A percentile compares a stretch with the other conserved stretches of the same genome.
Conservation (phyloP, 495 filamentous ascomycete genomes). For the Penicillium arizonense region DNA sequence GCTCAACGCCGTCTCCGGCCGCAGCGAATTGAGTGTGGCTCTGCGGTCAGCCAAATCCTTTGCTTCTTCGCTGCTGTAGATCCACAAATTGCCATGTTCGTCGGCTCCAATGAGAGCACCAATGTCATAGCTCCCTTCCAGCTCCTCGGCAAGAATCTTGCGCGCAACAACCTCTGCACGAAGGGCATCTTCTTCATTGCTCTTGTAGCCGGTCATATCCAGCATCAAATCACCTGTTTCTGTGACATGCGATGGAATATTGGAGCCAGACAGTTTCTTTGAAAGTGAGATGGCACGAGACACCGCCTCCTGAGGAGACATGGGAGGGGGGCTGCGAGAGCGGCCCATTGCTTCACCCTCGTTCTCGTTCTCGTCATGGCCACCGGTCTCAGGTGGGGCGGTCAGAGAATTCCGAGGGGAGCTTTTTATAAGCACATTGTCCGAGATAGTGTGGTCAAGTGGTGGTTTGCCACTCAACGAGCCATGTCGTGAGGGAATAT, state of each 20-base stretch:
- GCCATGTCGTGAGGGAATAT: constrained; percentile 30
- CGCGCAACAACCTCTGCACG: constrained; percentile 89
- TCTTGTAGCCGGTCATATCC: constrained; percentile 96
- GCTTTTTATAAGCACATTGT: constrained; percentile 40
- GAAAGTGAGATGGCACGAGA: constrained; percentile 82
- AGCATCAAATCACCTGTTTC: constrained; percentile 96
- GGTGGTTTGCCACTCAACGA: constrained; percentile 30
- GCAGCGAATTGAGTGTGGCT: constrained; percentile 50
- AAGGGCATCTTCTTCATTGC: constrained; percentile 85
- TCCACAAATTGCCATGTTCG: constrained; percentile 95
- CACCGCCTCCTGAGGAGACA: constrained; percentile 74
- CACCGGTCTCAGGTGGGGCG: not conserved
- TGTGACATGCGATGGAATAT: constrained; percentile 88
- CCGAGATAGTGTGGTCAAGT: constrained; percentile 54
- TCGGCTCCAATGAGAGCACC: constrained; percentile 93
- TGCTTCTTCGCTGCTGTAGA: constrained; percentile 95
- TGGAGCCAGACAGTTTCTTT: constrained; percentile 80
- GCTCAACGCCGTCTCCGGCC: constrained; percentile 52
- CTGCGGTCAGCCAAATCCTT: constrained; percentile 69
- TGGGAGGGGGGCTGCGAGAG: constrained; percentile 73
- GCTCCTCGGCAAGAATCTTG: constrained; percentile 92
- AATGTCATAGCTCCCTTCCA: constrained; percentile 95
- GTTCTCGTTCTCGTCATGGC: not conserved
- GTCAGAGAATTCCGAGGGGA: constrained; percentile 2
- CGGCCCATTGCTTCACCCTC: constrained; percentile 19